These are phyloP conservation scores for Zygosaccharomyces gambellarensis DNA, from an alignment of 805 yeast genomes.

Conservation along the genomic window DNA sequence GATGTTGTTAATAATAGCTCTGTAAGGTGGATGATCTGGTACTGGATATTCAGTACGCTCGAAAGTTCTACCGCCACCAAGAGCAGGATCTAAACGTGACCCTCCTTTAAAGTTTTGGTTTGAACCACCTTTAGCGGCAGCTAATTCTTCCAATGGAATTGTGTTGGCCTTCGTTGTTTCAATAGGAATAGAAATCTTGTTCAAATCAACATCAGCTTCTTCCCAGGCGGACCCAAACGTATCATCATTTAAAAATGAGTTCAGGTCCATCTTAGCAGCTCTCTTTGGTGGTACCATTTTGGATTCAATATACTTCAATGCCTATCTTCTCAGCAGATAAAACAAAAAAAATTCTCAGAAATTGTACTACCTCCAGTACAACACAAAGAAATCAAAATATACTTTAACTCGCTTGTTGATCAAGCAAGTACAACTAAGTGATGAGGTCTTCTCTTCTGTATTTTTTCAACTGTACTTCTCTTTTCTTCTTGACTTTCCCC, in stretches of 20 bases:
- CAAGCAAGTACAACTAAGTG: background rate
- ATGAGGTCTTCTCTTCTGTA: background rate
- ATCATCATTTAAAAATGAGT: constrained; percentile 76
- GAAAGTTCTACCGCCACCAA: constrained; percentile 34
- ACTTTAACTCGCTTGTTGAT: background rate
- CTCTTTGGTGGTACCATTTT: constrained; percentile 60
- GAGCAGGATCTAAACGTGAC: constrained; percentile 37
- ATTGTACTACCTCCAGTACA: background rate
- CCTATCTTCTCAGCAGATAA: background rate
- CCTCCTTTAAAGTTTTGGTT: constrained; percentile 24
- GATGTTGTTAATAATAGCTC: constrained; percentile 82
- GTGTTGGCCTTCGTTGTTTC: constrained; percentile 28
- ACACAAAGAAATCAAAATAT: background rate
- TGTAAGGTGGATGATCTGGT: constrained; percentile 88
- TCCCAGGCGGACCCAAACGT: constrained; percentile 77
- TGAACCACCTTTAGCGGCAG: constrained; percentile 24
- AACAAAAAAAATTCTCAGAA: background rate
- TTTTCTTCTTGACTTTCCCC: background rate
- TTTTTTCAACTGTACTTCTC: background rate
- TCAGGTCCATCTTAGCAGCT: constrained; percentile 75
- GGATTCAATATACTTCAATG: constrained; percentile 6
- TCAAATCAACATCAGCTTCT: constrained; percentile 73
- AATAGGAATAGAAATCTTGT: constrained; percentile 52
- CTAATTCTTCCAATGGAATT: constrained; percentile 29
- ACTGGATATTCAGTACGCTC: constrained; percentile 72